Percentiles rank a stretch among this genome's conserved stretches.
Evolutionary conservation across 1,284 basidiomycete genomes (phyloP).

Genomic region (Sporisorium graminicola): DNA sequence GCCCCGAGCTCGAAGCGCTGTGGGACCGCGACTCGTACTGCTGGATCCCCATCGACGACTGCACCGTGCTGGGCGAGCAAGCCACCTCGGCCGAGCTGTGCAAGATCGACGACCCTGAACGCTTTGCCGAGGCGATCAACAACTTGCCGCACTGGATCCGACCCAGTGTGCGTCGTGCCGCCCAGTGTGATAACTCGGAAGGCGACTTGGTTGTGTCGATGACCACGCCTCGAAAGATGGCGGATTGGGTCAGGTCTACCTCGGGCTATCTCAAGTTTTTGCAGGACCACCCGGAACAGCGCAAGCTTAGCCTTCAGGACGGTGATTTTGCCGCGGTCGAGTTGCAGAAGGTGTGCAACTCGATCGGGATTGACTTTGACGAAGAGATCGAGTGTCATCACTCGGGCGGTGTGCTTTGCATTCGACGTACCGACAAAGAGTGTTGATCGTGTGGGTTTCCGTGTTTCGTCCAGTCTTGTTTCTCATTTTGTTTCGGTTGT

Average conservation of each 20-base stretch:
- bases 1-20: conserved; percentile 16
- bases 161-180: conserved; percentile 32
- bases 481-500: background rate
- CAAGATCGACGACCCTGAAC: conserved; percentile 29
- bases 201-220: conserved; percentile 37
- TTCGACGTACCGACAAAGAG: conserved; percentile 23
- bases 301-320: conserved; percentile 37
- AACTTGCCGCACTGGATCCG: conserved; percentile 35
- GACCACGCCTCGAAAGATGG: conserved; percentile 44
- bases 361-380: conserved; percentile 38
- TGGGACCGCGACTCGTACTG: conserved; percentile 41
- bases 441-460: background rate
- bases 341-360: conserved; percentile 30
- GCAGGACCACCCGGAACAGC: conserved; percentile 35
- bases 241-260: conserved; percentile 41
- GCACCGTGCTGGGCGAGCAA: conserved; percentile 29
- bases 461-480: too few species aligned
- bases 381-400: conserved; percentile 45
- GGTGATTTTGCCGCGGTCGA: conserved; percentile 40
- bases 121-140: conserved; percentile 7
- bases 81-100: conserved; percentile 24
- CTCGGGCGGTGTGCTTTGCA: conserved; percentile 35
- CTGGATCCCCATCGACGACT: conserved; percentile 51
- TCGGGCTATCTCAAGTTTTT: conserved; percentile 42
- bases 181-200: conserved; percentile 33